Base-by-base conservation (phyloP, 2,329 filamentous ascomycete species). In the Penicillium sp. region DNA sequence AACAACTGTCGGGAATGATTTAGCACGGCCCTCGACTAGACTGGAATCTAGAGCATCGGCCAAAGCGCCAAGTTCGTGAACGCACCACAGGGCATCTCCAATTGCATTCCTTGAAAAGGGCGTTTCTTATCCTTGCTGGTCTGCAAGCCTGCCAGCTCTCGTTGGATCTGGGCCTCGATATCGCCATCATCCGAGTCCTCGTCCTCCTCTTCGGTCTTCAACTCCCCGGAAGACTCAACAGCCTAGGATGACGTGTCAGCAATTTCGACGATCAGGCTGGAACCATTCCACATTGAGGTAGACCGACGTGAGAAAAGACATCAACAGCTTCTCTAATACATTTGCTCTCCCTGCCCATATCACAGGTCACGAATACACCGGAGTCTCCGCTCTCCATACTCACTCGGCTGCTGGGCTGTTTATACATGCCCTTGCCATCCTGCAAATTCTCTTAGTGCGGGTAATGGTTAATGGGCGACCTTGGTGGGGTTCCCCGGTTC, bases 281-380 rank as follows among this genome's bases (percentile, higher is more conserved):
- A 4, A 28, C n/a, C 23, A 9, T n/a, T n/a, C 6, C 21, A 42
- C 16, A 8, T 42, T 33, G 16, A 21, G 23, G 41, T 59, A 49
- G 45, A 51, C 73, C 56, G 53, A 82, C 81, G 68, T 83, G 76
- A 36, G 77, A 73, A 62, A 86, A 81, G 10, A 85, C 63, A 66
- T 85, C 82, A 39, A 78, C 68, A 46, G 83, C 71, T 60, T 87
- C 84, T 42, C 73, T 73, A 21, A 82, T 76, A 52, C 81, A 84
- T 70, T 83, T 85, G 38, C 72, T 74, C 70, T 87, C 84, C 63
- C 77, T 80, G 54, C 82, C 82, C 70, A 81, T 82, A 53, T 82
- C 79, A 65, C 83, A 85, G 3, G 84, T 85, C 39, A 82, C 79
- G 75, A 84, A 85, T 26, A 86, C 83, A 10, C 84, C 84, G 46